Evolutionary conservation across 805 yeast species (phyloP).

Genomic region (Debaryomyces maramus): DNA sequence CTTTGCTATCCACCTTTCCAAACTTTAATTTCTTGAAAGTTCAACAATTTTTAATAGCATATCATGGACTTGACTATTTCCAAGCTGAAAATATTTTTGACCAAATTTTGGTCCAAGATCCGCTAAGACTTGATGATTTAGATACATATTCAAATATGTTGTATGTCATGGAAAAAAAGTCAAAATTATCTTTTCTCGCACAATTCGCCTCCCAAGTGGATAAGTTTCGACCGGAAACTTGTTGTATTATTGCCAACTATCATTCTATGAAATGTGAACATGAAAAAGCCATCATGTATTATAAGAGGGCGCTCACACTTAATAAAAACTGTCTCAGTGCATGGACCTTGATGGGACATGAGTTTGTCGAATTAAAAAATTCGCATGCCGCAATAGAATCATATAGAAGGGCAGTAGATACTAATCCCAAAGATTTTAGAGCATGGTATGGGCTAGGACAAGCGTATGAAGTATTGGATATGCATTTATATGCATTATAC

Average conservation of each 20-base stretch:
- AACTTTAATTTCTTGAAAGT: slow-evolving; percentile 69
- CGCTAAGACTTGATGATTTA: slow-evolving; percentile 84
- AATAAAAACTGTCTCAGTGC: slow-evolving; percentile 83
- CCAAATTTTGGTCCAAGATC: slow-evolving; percentile 68
- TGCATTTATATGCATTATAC: slow-evolving; percentile 89
- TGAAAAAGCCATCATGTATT: slow-evolving; percentile 91
- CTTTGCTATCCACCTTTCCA: slow-evolving; percentile 61
- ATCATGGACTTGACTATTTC: slow-evolving; percentile 81
- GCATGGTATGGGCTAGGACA: slow-evolving; percentile 99
- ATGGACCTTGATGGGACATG: slow-evolving; percentile 99
- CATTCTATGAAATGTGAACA: slow-evolving; percentile 91
- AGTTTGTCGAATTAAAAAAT: slow-evolving; percentile 92
- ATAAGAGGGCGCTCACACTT: slow-evolving; percentile 81
- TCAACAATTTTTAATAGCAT: slow-evolving; percentile 79
- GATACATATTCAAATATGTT: slow-evolving; percentile 93
- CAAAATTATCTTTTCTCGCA: slow-evolving; percentile 83
- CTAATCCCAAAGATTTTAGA: slow-evolving; percentile 82
- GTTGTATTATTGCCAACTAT: slow-evolving; percentile 91
- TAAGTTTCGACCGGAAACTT: slow-evolving; percentile 88
- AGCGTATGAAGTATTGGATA: slow-evolving; percentile 94
- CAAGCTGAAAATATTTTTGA: slow-evolving; percentile 82
- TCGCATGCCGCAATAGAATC: slow-evolving; percentile 97
- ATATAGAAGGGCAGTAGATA: slow-evolving; percentile 89
- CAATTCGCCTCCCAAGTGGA: slow-evolving; percentile 82
- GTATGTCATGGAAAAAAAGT: slow-evolving; percentile 86